These are phyloP conservation scores for Gossypium gossypioides DNA, from an alignment of 441 rosid species.

Conservation along the genomic window DNA sequence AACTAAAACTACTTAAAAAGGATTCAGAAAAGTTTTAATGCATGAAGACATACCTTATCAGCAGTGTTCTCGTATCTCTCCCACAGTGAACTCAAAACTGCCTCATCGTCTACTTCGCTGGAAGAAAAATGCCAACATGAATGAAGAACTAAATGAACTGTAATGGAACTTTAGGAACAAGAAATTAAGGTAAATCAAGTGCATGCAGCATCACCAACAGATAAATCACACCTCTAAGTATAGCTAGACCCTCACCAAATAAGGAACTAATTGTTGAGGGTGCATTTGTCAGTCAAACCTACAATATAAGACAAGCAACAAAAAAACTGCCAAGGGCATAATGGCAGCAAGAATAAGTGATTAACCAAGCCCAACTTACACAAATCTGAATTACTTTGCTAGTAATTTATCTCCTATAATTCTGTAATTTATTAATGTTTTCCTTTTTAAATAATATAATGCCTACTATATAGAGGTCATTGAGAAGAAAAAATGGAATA, in stretches of 20 bases:
- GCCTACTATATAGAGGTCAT: too few relatives aligned
- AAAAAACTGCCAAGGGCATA: too few relatives aligned
- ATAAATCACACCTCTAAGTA: neutral
- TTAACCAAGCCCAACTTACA: too few relatives aligned
- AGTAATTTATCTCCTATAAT: too few relatives aligned
- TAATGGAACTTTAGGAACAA: neutral
- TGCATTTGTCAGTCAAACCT: too few relatives aligned
- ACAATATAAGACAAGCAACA: too few relatives aligned
- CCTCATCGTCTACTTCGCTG: slow-evolving; percentile 62
- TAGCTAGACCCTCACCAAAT: neutral
- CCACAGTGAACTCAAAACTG: slow-evolving; percentile 52
- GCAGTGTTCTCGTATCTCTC: slow-evolving; percentile 36
- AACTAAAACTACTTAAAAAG: neutral
- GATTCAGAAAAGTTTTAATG: neutral
- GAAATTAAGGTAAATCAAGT: neutral
- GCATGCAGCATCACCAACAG: neutral
- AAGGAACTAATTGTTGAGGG: neutral
- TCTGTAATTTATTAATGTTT: too few relatives aligned
- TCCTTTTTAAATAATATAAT: too few relatives aligned
- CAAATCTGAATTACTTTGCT: too few relatives aligned
- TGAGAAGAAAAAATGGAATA: too few relatives aligned
- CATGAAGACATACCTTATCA: slow-evolving; percentile 37
- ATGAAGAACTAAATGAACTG: neutral
- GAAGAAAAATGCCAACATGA: slow-evolving; percentile 9
- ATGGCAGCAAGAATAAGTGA: too few relatives aligned